Evolutionary conservation across 495 filamentous ascomycete species (phyloP).

Genomic region (Annulohypoxylon nitens): DNA sequence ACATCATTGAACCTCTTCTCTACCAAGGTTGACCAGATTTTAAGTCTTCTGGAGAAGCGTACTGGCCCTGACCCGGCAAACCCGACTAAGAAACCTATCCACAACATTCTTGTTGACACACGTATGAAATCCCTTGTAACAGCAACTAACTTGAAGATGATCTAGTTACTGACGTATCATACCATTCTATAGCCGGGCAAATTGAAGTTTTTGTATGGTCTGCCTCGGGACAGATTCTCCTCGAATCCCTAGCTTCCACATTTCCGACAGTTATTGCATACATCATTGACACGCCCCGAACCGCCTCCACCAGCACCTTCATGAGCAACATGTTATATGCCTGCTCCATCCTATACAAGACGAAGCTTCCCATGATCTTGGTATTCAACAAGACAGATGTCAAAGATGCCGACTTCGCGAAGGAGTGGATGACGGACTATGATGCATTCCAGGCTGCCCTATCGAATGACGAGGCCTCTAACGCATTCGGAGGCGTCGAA

Average conservation of each 20-base stretch:
- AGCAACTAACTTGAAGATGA: not conserved
- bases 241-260: conserved; percentile 89
- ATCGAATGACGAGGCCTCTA: conserved; percentile 79
- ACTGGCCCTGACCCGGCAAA: conserved; percentile 72
- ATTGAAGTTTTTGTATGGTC: conserved; percentile 99
- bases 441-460: conserved; percentile 94
- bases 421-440: conserved; percentile 99
- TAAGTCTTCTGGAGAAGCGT: conserved; percentile 89
- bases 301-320: conserved; percentile 92
- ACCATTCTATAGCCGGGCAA: conserved; percentile 71
- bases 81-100: conserved; percentile 73
- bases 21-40: conserved; percentile 96
- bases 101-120: conserved; percentile 92
- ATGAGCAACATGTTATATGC: conserved; percentile 99
- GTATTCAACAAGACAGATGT: conserved; percentile 99
- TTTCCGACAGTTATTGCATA: conserved; percentile 98
- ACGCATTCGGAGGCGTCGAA: conserved; percentile 81
- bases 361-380: conserved; percentile 95
- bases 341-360: conserved; percentile 98
- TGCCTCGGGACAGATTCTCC: conserved; percentile 90
- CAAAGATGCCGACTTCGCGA: conserved; percentile 88
- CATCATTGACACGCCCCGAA: conserved; percentile 95
- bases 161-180: not conserved
- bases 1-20: conserved; percentile 96
- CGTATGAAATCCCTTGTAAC: conserved; percentile 52